Base-by-base conservation (phyloP, 768 basidiomycete genomes). In the Russula abietina region DNA sequence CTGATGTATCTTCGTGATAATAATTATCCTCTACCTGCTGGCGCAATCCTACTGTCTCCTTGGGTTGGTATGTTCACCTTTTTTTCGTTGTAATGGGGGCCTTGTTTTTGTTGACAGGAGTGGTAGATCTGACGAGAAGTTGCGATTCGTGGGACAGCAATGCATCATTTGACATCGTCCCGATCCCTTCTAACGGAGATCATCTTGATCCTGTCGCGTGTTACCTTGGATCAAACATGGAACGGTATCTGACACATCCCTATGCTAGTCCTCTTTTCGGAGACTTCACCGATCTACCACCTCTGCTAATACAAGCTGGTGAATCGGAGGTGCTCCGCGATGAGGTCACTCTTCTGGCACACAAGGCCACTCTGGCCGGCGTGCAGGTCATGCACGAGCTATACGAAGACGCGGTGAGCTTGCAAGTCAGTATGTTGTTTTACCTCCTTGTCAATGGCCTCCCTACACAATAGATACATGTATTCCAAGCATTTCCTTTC, bases 81-180 rank as follows among this genome's bases (percentile, higher is more conserved):
- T n/a, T 17, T 22, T 22, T 16, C 19, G 17, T 59, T 4, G 60
- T 36, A 45, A 33, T 24, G 53, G 39, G 32, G 48, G 11, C 4
- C 4, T 8, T 17, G 8, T 36, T 53, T 54, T 66, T 66, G 28
- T 54, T 56, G 19, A 58, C 41, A 54, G 61, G 11, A 53, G 26
- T 22, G 39, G 22, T 67, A 91, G 93, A 96, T 73, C 75, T 99
- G 65, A 98, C 97, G 0, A 91, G 97, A 85, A 95, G 93, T 67
- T 98, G 94, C 72, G 91, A 94, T 60, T 96, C 93, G n/a, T 98
- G 96, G 81, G 93, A 96, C 33, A 90, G 89, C 60, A 98, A 98
- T 73, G 85, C 88, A 30, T 75, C 80, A n/a, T 94, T 80, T 72
- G 93, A 94, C 72, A 85, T 95, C 50, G 83, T 94, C 1, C 87